Evolutionary conservation across 2,329 filamentous ascomycete genomes (phyloP), one percentile per base, ranked within the genome.

Genomic region (Verticillium nubilum): DNA sequence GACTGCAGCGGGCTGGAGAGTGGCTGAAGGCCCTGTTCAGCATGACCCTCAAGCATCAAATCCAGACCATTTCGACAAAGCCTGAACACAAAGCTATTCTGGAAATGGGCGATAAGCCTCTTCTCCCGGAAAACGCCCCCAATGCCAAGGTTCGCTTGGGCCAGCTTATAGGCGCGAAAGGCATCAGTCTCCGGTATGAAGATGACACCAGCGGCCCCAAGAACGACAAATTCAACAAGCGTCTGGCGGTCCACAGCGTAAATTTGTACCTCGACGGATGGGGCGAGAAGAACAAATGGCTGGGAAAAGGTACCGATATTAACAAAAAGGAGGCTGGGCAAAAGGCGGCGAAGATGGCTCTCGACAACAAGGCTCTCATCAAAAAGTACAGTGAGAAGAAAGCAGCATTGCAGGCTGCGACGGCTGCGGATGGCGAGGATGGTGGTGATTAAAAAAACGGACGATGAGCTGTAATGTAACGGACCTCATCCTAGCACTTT

Each of bases 11-110:
- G 2, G 87, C 83, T 2, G 81, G 88, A 57, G 71, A 80, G 15
- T 98, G 92, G 92, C 75, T 97, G 53, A 87, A 85, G 56, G 75
- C 80, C 7, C 76, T 97, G 1, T 97, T 92, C 92, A 82, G 83
- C 4, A 84, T 80, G 54, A 85, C 83, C 4, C 74, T 96, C 37
- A 69, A 76, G 28, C 74, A 82, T 26, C 79, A 87, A 28, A 84
- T 88, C 50, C 59, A 62, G 50, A 23, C 52, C 42, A 60, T 27
- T 25, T 56, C 35, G 59, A 61, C 28, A 60, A 64, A 13, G 52
- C 60, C 50, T 29, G 59, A 56, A 9, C 28, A 59, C 9, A 56
- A 54, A 37, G 47, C 35, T 5, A 58, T 62, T n/a, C 59, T 58
- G 27, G 67, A 68, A 52, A 55, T 68, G 42, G 60, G 64, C 15